Percentiles rank a stretch among this genome's conserved stretches.
Conservation (phyloP, 805 yeast species). For the Saccharomycopsis sp. region DNA sequence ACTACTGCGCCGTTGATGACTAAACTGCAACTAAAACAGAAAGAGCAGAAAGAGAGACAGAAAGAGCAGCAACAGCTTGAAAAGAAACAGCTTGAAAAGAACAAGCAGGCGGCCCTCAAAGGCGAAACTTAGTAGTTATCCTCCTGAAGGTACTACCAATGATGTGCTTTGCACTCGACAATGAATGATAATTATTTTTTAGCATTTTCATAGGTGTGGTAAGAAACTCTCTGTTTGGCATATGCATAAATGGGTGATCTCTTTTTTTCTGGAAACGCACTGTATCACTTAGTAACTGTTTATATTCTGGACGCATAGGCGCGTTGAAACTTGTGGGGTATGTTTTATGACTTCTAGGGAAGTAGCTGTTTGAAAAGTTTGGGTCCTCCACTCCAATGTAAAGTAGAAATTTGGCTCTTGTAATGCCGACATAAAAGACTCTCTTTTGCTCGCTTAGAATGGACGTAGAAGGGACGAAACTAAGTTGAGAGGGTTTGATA, state of each 20-base stretch:
- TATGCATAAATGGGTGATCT: neutral
- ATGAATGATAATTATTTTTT: neutral
- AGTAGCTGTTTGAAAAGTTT: neutral
- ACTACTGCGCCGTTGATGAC: slow-evolving; percentile 41
- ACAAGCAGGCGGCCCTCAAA: neutral
- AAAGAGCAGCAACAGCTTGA: neutral
- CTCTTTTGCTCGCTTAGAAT: slow-evolving; percentile 31
- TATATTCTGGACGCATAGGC: neutral
- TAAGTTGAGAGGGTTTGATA: neutral
- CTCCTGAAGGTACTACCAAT: neutral
- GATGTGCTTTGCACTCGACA: neutral
- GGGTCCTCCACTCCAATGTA: slow-evolving; percentile 23
- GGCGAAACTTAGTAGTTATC: neutral
- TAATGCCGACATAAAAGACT: slow-evolving; percentile 56
- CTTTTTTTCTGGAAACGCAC: neutral
- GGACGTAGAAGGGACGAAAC: neutral
- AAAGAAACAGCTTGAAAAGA: neutral
- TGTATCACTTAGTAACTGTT: neutral
- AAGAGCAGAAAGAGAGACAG: slow-evolving; percentile 24
- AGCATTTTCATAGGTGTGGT: neutral
- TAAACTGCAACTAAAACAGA: slow-evolving; percentile 22
- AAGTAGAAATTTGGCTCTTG: slow-evolving; percentile 46
- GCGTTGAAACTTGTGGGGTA: neutral
- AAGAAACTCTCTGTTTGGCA: neutral
- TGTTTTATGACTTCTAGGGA: neutral